Evolutionary conservation across 2,329 filamentous ascomycete species (phyloP).

Genomic region (Hymenotorrendiella dingleyae): DNA sequence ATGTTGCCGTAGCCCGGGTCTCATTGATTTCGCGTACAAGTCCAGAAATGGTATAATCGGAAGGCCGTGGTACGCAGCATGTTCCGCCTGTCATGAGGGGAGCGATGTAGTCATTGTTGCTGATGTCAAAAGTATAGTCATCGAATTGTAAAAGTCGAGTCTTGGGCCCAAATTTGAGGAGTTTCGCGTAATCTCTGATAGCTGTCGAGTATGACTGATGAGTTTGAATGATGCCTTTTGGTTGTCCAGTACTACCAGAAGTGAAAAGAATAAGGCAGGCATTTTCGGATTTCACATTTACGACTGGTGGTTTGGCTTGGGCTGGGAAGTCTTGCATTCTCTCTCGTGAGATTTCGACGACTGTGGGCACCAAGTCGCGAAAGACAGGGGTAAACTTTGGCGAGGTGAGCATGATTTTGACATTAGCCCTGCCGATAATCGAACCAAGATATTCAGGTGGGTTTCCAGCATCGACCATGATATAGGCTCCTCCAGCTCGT

Average conservation of each 20-base stretch:
- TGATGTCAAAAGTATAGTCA: conserved; percentile 3
- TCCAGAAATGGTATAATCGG: not conserved
- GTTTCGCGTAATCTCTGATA: not conserved
- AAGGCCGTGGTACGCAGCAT: not conserved
- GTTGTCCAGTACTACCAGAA: not conserved
- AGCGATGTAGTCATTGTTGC: not conserved
- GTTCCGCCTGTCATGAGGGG: conserved; percentile 1
- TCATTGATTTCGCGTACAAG: not conserved
- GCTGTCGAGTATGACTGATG: not conserved
- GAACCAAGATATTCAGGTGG: not conserved
- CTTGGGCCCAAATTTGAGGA: not conserved
- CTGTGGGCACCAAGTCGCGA: not conserved
- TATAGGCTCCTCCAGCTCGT: not conserved
- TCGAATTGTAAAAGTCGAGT: not conserved
- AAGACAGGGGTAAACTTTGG: not conserved
- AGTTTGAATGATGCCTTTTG: not conserved
- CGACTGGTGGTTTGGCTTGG: not conserved
- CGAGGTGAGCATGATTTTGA: not conserved
- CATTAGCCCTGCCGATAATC: not conserved
- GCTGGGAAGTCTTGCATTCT: not conserved
- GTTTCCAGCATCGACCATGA: conserved; percentile 1
- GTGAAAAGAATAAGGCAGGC: conserved; percentile 1
- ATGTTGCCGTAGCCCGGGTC: not conserved
- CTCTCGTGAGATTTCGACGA: not conserved
- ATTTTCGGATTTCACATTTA: not conserved